Base-by-base conservation (phyloP, 1,139 yeast genomes). In the Pichia sp. region DNA sequence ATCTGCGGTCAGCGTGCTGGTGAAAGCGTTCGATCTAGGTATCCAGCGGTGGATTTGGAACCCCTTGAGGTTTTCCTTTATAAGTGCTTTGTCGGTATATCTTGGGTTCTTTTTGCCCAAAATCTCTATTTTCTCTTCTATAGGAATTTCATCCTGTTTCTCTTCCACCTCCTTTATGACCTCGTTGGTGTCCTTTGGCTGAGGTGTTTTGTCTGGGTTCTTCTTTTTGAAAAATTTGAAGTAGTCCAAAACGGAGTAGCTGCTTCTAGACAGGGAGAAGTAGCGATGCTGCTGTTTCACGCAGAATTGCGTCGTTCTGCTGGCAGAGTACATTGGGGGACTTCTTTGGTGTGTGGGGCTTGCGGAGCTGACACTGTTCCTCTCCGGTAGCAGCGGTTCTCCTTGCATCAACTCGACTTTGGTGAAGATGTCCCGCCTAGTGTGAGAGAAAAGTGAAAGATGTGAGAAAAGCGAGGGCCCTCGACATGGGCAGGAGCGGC, bases 11-110 rank as follows among this genome's bases (percentile, higher is more conserved):
- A 42, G 31, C 14, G 43, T 16, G 7, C 16, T 46, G 8, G 24
- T 36, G n/a, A 49, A 36, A 10, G 38, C 34, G 30, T 50, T 50
- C 14, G 50, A 34, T 24, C 34, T 52, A 4, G 67, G 64, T 12
- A 67, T 62, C 66, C 81, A 78, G 14, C 63, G 60, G 46, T 63
- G 57, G 31, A 70, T 63, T 12, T 55, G 51, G 55, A 73, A 71
- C 1, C 74, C 75, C 12, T 72, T 69, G 56, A 71, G 62, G 54
- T 64, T 64, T 49, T 60, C 57, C 27, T 61, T 46, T 34, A 63
- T 58, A 4, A 61, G 17, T 41, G 59, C 55, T 31, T 60, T 55
- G 49, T 66, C 66, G 5, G 57, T 49, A 20, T 54, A 57, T 41
- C 60, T 54, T 45, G 71, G 67, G 41, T 67, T 61, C 36, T 63